Evolutionary conservation across 345 rosid genomes (phyloP).

Genomic region (Arabis hirsuta): DNA sequence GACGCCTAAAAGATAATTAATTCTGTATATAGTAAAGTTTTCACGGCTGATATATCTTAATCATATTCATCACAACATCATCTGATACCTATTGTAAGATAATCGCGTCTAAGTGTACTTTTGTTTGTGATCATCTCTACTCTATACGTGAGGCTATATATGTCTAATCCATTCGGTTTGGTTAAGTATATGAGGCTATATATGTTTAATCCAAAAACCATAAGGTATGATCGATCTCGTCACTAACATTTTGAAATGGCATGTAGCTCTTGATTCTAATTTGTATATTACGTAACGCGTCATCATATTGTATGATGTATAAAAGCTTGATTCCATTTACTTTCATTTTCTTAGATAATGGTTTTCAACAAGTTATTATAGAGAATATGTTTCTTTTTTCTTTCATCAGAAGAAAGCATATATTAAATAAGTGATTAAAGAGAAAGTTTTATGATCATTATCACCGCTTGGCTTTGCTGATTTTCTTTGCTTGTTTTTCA

Average conservation of each 20-base stretch:
- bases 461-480: conserved; percentile 40
- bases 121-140: not conserved
- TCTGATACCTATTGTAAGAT: not conserved
- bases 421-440: conserved; percentile 56
- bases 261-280: conserved; percentile 30
- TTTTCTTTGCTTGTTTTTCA: conserved; percentile 72
- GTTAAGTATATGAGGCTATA: not conserved
- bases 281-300: conserved; percentile 33
- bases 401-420: conserved; percentile 27
- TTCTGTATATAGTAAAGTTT: not conserved
- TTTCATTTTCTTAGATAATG: conserved; percentile 7
- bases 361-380: conserved; percentile 38
- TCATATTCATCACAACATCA: not conserved
- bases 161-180: not conserved
- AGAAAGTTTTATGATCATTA: conserved; percentile 57
- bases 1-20: not conserved
- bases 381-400: conserved; percentile 38
- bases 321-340: conserved; percentile 35
- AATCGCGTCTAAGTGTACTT: not conserved
- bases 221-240: conserved; percentile 15
- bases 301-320: conserved; percentile 26
- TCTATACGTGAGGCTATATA: not conserved
- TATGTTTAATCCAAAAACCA: not conserved
- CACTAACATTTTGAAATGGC: conserved; percentile 13
- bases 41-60: not conserved